Percentiles rank a stretch among this genome's conserved stretches.
These are phyloP conservation scores for Leersia perrieri DNA, from an alignment of 176 grass and related monocot species.

Conservation along the genomic window DNA sequence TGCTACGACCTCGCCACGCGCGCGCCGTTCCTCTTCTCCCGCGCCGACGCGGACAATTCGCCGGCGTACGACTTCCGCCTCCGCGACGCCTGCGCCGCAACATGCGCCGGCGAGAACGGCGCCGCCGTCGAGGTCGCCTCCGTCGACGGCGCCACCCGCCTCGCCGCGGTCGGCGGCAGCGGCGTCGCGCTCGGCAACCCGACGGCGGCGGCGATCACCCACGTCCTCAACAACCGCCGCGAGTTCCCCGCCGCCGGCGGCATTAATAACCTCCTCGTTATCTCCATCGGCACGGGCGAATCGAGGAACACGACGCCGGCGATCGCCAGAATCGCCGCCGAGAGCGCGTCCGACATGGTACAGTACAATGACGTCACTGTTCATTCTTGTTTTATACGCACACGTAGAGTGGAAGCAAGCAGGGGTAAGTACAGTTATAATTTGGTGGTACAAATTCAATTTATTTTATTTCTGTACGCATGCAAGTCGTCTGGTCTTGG, in stretches of 20 bases:
- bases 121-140: constrained; percentile 50
- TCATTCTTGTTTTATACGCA: background rate
- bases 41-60: constrained; percentile 71
- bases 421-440: background rate
- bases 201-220: constrained; percentile 89
- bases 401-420: background rate
- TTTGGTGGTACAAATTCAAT: background rate
- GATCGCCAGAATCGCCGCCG: constrained; percentile 69
- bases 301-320: constrained; percentile 15
- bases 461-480: no score
- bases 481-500: background rate
- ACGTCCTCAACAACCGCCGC: constrained; percentile 94
- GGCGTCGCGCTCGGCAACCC: constrained; percentile 80
- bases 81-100: constrained; percentile 74
- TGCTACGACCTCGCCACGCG: constrained; percentile 83
- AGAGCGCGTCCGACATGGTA: constrained; percentile 82
- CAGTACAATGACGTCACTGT: background rate
- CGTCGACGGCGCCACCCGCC: constrained; percentile 60
- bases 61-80: constrained; percentile 72
- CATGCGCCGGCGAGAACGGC: constrained; percentile 41
- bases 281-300: constrained; percentile 74
- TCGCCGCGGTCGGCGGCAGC: constrained; percentile 61
- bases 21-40: constrained; percentile 78
- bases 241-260: constrained; percentile 67
- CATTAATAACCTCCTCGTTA: constrained; percentile 73